A percentile compares a stretch with the other conserved stretches of the same genome.
Conservation (phyloP, 1,284 basidiomycete genomes). For the Tilletia walkeri region DNA sequence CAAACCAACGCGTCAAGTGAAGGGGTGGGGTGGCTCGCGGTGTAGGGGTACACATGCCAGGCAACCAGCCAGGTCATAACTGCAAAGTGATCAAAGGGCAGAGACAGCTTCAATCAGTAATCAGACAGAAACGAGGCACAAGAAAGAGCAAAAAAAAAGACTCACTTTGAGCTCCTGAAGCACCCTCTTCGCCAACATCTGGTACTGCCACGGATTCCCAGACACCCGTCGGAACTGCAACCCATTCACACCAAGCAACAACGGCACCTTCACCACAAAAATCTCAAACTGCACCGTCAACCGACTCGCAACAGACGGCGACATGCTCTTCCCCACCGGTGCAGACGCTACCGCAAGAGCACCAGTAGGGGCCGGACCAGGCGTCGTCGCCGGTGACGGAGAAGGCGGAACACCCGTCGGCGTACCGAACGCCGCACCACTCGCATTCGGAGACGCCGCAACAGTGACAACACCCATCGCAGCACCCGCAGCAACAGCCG, state of each 20-base stretch:
- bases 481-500: background rate
- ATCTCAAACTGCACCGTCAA: constrained; percentile 52
- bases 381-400: background rate
- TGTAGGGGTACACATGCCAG: too few species aligned
- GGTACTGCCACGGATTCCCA: constrained; percentile 90
- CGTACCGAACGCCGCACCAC: background rate
- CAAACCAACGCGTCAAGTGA: too few species aligned
- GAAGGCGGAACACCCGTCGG: constrained; percentile 2
- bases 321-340: constrained; percentile 29
- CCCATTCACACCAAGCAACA: constrained; percentile 81
- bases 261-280: constrained; percentile 62
- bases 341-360: constrained; percentile 9
- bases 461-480: background rate
- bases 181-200: constrained; percentile 91
- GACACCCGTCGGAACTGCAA: constrained; percentile 89
- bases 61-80: too few species aligned
- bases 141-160: background rate
- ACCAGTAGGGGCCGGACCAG: constrained; percentile 29
- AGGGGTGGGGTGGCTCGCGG: too few species aligned
- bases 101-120: background rate
- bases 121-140: background rate
- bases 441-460: background rate
- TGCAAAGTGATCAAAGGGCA: background rate
- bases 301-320: constrained; percentile 34
- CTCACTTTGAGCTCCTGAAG: constrained; percentile 83